Evolutionary conservation across 805 yeast species (phyloP).

Genomic region (Candida michaelii): DNA sequence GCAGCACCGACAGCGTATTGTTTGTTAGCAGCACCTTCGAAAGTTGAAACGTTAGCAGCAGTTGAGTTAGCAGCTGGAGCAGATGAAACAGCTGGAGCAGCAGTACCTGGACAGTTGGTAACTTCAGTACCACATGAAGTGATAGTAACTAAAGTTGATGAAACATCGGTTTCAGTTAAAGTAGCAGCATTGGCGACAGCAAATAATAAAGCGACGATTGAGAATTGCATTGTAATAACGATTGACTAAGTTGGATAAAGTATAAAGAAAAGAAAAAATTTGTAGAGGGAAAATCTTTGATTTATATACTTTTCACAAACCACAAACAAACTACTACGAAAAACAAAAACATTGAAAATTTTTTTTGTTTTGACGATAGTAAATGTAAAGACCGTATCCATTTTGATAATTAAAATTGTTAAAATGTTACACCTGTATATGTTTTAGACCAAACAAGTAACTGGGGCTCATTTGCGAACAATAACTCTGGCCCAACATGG

Average conservation of each 20-base stretch:
- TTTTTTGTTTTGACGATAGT: not conserved
- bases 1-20: slow-evolving; percentile 22
- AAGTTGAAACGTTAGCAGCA: slow-evolving; percentile 19
- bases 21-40: slow-evolving; percentile 21
- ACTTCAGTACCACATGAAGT: slow-evolving; percentile 40
- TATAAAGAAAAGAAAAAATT: not conserved
- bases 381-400: not conserved
- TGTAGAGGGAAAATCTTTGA: not conserved
- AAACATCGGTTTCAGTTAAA: slow-evolving; percentile 28
- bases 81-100: not conserved
- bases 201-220: slow-evolving; percentile 19
- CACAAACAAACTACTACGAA: not conserved
- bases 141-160: slow-evolving; percentile 43
- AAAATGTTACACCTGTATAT: not conserved
- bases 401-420: not conserved
- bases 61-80: slow-evolving; percentile 24
- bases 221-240: slow-evolving; percentile 35
- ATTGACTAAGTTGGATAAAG: slow-evolving; percentile 8
- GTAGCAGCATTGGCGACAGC: slow-evolving; percentile 26
- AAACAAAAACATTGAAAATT: not conserved
- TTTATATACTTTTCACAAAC: slow-evolving; percentile 4
- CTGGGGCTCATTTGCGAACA: not conserved
- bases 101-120: slow-evolving; percentile 43
- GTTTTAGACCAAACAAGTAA: slow-evolving; percentile 3
- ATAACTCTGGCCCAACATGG: not conserved